Base-by-base conservation (phyloP, 352 stramenopile genomes). In the Globisporangium irregulare region DNA sequence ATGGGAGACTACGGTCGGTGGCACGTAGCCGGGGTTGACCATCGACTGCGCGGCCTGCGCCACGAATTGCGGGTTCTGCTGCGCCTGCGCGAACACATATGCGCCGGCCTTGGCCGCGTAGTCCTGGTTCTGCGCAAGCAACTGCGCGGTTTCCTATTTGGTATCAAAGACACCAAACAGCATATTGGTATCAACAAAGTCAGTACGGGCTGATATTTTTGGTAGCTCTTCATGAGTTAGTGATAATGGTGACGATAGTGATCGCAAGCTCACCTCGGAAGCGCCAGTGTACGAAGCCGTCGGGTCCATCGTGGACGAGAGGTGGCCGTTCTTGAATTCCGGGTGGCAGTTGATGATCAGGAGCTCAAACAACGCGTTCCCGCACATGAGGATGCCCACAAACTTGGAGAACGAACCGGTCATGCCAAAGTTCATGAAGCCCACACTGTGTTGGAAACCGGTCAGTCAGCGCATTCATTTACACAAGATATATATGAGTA, bases 351-450 rank as follows among this genome's bases (percentile, higher is more conserved):
- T 75, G 74, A 95, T 91, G 55, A 95, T 82, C 62, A 92, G 65
- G 24, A 88, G 72, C 69, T 91, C 92, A 66, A 95, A 74, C 5
- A 90, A 56, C 38, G 84, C 86, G 58, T 94, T 94, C 60, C 64
- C 50, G 73, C 84, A 93, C 88, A 94, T 94, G 70, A 92, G 75
- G 22, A 90, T 53, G 43, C 86, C 88, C 36, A 93, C 86, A 32
- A 93, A 76, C 70, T 79, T 86, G 38, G 80, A 70, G 69, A 95
- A 81, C 36, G 81, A 78, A 61, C 84, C 77, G 60, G 88, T 80
- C 77, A 95, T 95, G 67, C 87, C 88, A 69, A 95, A 95, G 60
- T 94, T 83, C 88, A 95, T 94, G 53, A 94, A 95, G 59, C 88
- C 88, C 51, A 95, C 85, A 25, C 81, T 90, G 56, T 25, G 0